These are phyloP conservation scores for Rubus idaeus DNA, from an alignment of 306 rosid species.

Conservation along the genomic window DNA sequence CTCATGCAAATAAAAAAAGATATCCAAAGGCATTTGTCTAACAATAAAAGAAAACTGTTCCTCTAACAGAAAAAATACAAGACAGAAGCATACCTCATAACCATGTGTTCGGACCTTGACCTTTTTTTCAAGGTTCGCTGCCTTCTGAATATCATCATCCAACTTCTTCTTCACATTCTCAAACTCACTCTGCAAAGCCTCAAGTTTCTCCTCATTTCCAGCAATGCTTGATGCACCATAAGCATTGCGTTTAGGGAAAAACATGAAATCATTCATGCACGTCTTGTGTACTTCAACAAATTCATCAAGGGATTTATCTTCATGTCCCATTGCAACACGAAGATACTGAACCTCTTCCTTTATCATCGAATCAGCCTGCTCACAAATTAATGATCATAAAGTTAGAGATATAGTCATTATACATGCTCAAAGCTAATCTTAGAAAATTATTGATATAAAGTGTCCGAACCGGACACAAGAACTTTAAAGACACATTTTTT, in stretches of 20 bases:
- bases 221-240: slow-evolving; percentile 89
- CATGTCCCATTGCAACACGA: slow-evolving; percentile 87
- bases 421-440: neutral
- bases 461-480: neutral
- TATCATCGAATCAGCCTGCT: slow-evolving; percentile 75
- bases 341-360: slow-evolving; percentile 70
- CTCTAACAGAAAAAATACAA: slow-evolving; percentile 6
- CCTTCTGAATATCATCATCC: slow-evolving; percentile 80
- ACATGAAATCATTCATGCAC: slow-evolving; percentile 80
- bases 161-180: slow-evolving; percentile 67
- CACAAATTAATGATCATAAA: slow-evolving; percentile 26
- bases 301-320: slow-evolving; percentile 70
- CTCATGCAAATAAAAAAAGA: neutral
- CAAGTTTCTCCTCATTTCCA: slow-evolving; percentile 81
- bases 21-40: neutral
- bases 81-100: slow-evolving; percentile 67
- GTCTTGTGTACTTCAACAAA: slow-evolving; percentile 88
- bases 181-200: slow-evolving; percentile 81
- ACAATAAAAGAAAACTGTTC: neutral
- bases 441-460: neutral
- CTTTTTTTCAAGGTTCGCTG: slow-evolving; percentile 72
- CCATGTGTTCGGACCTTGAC: slow-evolving; percentile 77
- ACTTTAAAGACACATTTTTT: no score
- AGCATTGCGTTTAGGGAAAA: slow-evolving; percentile 74
- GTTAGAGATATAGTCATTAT: neutral